phyloP scores from a whole-genome alignment of 2,329 filamentous ascomycete species.

The Penicillium fuscoglaucum region DNA sequence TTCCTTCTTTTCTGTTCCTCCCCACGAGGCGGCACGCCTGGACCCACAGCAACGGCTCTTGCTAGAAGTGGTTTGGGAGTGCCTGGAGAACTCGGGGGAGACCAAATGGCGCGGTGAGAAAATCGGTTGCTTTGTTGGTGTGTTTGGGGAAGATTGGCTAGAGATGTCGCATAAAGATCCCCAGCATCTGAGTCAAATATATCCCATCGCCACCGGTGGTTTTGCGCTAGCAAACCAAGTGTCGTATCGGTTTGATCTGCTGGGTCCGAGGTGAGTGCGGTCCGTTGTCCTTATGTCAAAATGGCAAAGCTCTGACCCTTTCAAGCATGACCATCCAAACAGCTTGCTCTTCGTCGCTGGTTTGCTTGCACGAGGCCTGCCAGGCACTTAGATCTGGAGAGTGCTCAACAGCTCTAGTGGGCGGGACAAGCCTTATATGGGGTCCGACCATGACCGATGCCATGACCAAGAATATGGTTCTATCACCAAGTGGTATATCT shows the following conservation, averaged over 20 bases:
- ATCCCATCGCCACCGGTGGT: constrained; percentile 16
- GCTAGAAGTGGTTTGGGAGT: constrained; percentile 37
- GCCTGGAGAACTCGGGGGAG: constrained; percentile 34
- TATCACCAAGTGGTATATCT: constrained; percentile 48
- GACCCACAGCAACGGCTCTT: constrained; percentile 38
- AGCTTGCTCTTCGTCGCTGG: constrained; percentile 44
- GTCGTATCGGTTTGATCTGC: constrained; percentile 27
- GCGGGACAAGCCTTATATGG: constrained; percentile 38
- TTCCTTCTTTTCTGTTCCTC: constrained; percentile 30
- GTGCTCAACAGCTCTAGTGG: constrained; percentile 34
- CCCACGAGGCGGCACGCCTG: constrained; percentile 24
- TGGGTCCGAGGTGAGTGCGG: constrained; percentile 23
- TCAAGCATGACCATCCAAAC: constrained; percentile 39
- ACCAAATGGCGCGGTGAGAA: constrained; percentile 32
- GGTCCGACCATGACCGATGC: constrained; percentile 27
- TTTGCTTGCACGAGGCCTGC: constrained; percentile 34
- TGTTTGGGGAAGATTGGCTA: constrained; percentile 30
- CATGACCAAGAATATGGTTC: constrained; percentile 28
- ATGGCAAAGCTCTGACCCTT: background rate
- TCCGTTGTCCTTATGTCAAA: background rate
- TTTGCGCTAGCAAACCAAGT: constrained; percentile 28
- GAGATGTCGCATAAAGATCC: constrained; percentile 23
- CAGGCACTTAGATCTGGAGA: constrained; percentile 23
- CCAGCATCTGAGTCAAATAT: constrained; percentile 18
- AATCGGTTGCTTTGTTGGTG: constrained; percentile 31